Evolutionary conservation across 176 grass and related monocot genomes (phyloP), one percentile per base, ranked within the genome.

Genomic region (Rhipidocladum racemiflorum): DNA sequence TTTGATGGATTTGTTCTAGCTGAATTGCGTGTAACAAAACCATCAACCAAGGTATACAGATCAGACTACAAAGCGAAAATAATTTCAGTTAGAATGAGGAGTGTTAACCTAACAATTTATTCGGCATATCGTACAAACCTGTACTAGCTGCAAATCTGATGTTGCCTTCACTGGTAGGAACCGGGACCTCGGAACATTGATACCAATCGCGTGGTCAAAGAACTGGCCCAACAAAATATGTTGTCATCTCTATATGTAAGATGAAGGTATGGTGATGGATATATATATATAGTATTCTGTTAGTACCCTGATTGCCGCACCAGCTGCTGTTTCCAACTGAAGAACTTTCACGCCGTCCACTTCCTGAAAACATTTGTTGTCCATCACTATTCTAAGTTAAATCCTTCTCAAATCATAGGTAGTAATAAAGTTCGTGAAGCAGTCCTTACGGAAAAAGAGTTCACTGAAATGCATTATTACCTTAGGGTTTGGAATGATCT

Each of bases 401-500:
- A 60, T 49, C 49, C 0, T 54, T 61, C 10, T 25, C 0, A 80
- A 53, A 32, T 3, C 38, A 25, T 68, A 53, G 5, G 2, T 25
- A 0, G 18, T 70, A 54, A 54, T 66, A 45, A 74, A 81, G 17
- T 72, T 40, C 50, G 30, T 77, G 25, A 9, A 46, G 24, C 9
- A 42, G 6, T 21, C 1, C n/a, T n/a, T 15, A 17, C 68, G 17
- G 24, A 14, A 82, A 16, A 38, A 59, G 49, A 6, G 1, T 59
- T 81, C 13, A 13, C 3, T 35, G 5, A 36, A 40, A 28, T 62
- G 54, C 21, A 36, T 24, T 75, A 8, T 30, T 76, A 92, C 95
- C 90, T 98, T 98, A 21, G 92, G 95, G 72, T 98, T 99, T 35
- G 92, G 95, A 88, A 98, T 98, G 34, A 98, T 95, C 82, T 98